Percentiles rank a stretch among this genome's conserved stretches.
phyloP scores from a whole-genome alignment of 2,329 filamentous ascomycete genomes.

The Phyllosticta citriasiana region DNA sequence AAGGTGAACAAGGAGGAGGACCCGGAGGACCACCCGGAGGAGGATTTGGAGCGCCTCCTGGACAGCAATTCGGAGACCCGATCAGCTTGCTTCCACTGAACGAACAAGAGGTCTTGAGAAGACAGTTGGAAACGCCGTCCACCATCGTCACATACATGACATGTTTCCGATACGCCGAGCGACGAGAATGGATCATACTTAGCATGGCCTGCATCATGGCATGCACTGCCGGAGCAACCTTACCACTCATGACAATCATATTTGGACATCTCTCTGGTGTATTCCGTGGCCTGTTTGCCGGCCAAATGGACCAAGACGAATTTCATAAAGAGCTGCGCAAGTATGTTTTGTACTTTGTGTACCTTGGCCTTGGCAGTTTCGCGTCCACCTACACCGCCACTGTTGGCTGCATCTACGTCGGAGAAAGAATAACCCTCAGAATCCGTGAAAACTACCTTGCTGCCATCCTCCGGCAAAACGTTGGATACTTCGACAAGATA shows the following conservation, averaged over 20 bases:
- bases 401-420: constrained; percentile 70
- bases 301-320: constrained; percentile 13
- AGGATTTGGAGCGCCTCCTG: constrained; percentile 14
- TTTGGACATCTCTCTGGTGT: constrained; percentile 13
- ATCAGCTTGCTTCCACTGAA: constrained; percentile 54
- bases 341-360: constrained; percentile 18
- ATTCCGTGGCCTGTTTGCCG: constrained; percentile 13
- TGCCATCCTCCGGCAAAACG: constrained; percentile 32
- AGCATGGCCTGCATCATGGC: constrained; percentile 51
- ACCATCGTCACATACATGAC: constrained; percentile 54
- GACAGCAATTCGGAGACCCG: constrained; percentile 30
- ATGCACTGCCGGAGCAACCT: constrained; percentile 61
- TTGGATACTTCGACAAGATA: constrained; percentile 58
- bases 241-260: constrained; percentile 62
- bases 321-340: constrained; percentile 11
- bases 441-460: constrained; percentile 53
- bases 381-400: constrained; percentile 49
- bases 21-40: background rate
- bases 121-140: constrained; percentile 56
- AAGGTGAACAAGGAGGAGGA: background rate
- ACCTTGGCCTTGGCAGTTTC: constrained; percentile 16
- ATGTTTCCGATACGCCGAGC: constrained; percentile 61
- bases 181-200: constrained; percentile 55
- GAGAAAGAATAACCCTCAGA: constrained; percentile 32
- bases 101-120: constrained; percentile 57